Conservation (phyloP, 139 green algal species). For the Chlorella sp. region DNA sequence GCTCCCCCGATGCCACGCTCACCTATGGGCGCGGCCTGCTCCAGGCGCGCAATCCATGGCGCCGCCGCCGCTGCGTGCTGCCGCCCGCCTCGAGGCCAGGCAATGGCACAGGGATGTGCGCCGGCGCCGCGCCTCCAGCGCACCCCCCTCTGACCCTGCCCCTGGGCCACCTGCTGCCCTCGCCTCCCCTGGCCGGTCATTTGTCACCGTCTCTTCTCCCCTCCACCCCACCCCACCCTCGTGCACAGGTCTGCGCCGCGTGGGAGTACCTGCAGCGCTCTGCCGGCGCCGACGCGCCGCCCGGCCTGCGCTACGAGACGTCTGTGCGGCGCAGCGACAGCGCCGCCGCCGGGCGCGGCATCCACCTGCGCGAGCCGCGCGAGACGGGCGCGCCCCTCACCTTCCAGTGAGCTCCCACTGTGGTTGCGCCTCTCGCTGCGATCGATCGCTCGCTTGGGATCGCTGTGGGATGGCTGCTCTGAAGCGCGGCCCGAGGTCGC, state of each 20-base stretch:
- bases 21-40: constrained; percentile 87
- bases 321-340: constrained; percentile 45
- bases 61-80: too few relatives aligned
- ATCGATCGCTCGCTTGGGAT: too few relatives aligned
- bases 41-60: constrained; percentile 72
- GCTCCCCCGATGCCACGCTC: constrained; percentile 53
- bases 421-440: too few relatives aligned
- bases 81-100: too few relatives aligned
- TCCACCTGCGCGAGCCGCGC: constrained; percentile 80
- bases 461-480: too few relatives aligned
- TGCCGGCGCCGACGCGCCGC: constrained; percentile 37
- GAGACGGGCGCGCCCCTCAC: constrained; percentile 50
- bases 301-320: constrained; percentile 56
- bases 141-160: too few relatives aligned
- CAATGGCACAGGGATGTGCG: too few relatives aligned
- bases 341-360: constrained; percentile 46
- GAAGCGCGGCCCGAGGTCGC: too few relatives aligned
- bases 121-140: too few relatives aligned
- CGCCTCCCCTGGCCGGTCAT: too few relatives aligned
- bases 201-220: too few relatives aligned
- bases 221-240: not conserved
- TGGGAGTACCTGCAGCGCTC: constrained; percentile 73
- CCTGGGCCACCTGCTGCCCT: too few relatives aligned
- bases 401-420: constrained; percentile 40
- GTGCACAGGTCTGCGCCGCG: constrained; percentile 72